Conservation (phyloP, 2,329 filamentous ascomycete species). For the Penicillium sp. region DNA sequence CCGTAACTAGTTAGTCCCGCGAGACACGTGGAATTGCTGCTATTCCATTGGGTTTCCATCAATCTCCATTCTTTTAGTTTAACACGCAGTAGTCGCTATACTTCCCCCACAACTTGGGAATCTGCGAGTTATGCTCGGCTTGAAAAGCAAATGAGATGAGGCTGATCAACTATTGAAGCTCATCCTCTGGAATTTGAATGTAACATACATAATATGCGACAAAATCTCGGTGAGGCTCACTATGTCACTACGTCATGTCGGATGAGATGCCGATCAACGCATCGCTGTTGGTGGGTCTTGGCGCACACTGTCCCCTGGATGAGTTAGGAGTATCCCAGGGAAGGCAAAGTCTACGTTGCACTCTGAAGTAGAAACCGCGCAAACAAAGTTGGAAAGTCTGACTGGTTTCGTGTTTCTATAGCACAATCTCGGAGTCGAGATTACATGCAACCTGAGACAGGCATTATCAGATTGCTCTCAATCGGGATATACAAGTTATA, state of each 20-base stretch:
- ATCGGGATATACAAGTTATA: neutral
- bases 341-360: neutral
- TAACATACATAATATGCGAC: neutral
- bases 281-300: neutral
- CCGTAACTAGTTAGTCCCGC: slow-evolving; percentile 12
- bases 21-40: slow-evolving; percentile 9
- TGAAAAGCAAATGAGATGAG: neutral
- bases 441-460: too few relatives aligned
- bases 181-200: neutral
- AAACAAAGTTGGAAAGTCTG: too few relatives aligned
- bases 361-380: neutral
- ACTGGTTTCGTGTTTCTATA: too few relatives aligned
- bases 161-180: neutral
- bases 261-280: slow-evolving; percentile 6
- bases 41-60: slow-evolving; percentile 8
- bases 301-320: neutral
- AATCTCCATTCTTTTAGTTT: neutral
- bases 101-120: neutral
- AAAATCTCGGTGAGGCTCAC: neutral
- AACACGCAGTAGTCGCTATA: slow-evolving; percentile 1
- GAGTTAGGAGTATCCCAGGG: neutral
- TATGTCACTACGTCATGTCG: slow-evolving; percentile 8
- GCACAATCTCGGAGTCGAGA: too few relatives aligned
- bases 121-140: neutral
- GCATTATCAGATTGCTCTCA: neutral